These are phyloP conservation scores for Trichoderma gracile DNA, from an alignment of 2,329 filamentous ascomycete genomes.

Conservation along the genomic window DNA sequence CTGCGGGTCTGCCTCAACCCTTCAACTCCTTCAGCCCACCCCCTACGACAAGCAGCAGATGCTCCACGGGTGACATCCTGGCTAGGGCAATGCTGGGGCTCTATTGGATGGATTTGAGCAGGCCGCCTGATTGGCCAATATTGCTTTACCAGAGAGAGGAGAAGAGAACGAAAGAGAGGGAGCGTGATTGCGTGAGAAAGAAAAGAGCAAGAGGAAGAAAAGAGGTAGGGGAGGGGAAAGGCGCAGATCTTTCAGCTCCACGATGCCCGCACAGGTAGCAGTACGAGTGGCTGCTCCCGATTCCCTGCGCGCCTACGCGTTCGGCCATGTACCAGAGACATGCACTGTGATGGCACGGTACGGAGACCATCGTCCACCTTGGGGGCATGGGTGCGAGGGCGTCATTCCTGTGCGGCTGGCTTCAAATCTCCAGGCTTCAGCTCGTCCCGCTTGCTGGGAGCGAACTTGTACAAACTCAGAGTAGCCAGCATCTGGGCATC, in stretches of 20 bases:
- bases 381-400: neutral
- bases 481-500: constrained; percentile 21
- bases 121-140: constrained; percentile 33
- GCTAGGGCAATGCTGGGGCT: constrained; percentile 32
- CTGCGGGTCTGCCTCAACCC: constrained; percentile 3
- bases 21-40: neutral
- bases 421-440: constrained; percentile 26
- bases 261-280: neutral
- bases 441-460: constrained; percentile 19
- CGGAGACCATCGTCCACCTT: neutral
- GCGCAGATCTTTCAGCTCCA: constrained; percentile 36
- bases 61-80: constrained; percentile 31
- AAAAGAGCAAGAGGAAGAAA: constrained; percentile 29
- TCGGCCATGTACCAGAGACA: neutral
- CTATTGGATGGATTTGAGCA: constrained; percentile 30
- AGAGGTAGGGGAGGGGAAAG: constrained; percentile 30
- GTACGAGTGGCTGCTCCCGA: neutral
- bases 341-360: constrained; percentile 5
- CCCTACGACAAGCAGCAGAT: constrained; percentile 16
- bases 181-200: neutral
- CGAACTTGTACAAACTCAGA: constrained; percentile 19
- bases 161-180: neutral
- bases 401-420: constrained; percentile 20
- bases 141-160: neutral
- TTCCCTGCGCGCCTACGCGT: neutral